phyloP scores from a whole-genome alignment of 1,139 yeast species.

The Eremothecium gossypii region DNA sequence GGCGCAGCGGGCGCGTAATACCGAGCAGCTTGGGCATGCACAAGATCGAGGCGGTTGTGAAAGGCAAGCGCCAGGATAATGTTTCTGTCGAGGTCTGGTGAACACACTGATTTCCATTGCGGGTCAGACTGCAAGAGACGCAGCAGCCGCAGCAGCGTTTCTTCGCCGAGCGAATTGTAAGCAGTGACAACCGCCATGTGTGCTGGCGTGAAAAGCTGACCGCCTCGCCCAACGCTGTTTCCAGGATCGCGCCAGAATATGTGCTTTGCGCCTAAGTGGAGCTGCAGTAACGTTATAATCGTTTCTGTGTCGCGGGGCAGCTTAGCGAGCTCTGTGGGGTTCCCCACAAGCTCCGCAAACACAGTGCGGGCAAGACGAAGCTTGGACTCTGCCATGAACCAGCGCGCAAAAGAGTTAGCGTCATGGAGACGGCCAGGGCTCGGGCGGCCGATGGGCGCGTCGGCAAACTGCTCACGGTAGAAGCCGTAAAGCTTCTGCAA shows the following conservation, averaged over 20 bases:
- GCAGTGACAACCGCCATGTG: background rate
- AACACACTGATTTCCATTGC: slow-evolving; percentile 11
- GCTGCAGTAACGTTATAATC: slow-evolving; percentile 15
- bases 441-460: slow-evolving; percentile 4
- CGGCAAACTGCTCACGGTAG: slow-evolving; percentile 10
- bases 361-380: slow-evolving; percentile 21
- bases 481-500: slow-evolving; percentile 9
- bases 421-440: slow-evolving; percentile 17
- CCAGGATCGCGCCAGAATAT: slow-evolving; percentile 12
- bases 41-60: slow-evolving; percentile 12
- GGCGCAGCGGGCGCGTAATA: slow-evolving; percentile 8
- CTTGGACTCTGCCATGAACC: slow-evolving; percentile 17
- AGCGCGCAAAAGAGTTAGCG: slow-evolving; percentile 17
- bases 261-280: slow-evolving; percentile 22
- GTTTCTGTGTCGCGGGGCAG: slow-evolving; percentile 15
- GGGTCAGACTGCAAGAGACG: slow-evolving; percentile 9
- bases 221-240: background rate
- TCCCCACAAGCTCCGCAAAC: slow-evolving; percentile 5
- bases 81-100: slow-evolving; percentile 12
- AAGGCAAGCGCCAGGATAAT: slow-evolving; percentile 22
- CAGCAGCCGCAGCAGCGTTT: slow-evolving; percentile 11
- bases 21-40: no score
- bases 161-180: slow-evolving; percentile 15
- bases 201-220: background rate
- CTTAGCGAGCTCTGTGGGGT: slow-evolving; percentile 12